Conservation (phyloP, 164 flowering plant species). For the Piper betle region DNA sequence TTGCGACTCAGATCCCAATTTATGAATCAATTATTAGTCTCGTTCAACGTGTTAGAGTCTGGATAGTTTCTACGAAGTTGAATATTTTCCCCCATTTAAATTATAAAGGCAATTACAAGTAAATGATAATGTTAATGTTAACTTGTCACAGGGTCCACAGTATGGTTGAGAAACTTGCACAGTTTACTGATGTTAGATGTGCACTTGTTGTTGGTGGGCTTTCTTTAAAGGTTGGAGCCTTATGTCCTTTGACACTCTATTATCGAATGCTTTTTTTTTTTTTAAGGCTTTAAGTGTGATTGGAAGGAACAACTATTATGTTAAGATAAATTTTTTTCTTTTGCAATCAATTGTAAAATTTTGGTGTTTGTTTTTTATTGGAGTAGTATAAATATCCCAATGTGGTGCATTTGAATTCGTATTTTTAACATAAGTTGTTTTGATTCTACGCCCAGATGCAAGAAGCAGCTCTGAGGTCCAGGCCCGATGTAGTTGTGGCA, state of each 20-base stretch:
- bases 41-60: too few species aligned
- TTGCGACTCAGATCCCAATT: neutral
- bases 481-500: constrained; percentile 97
- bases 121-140: too few species aligned
- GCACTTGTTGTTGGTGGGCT: constrained; percentile 90
- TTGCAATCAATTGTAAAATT: neutral
- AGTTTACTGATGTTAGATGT: constrained; percentile 83
- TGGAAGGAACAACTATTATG: neutral
- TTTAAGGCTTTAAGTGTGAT: neutral
- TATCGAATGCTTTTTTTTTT: neutral
- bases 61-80: neutral
- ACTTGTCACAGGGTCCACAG: constrained; percentile 67
- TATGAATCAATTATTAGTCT: neutral
- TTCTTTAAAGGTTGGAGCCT: constrained; percentile 49
- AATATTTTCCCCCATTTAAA: too few species aligned
- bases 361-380: neutral
- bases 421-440: constrained; percentile 3
- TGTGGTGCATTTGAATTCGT: neutral
- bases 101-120: too few species aligned
- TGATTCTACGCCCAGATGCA: constrained; percentile 38
- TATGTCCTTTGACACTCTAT: neutral
- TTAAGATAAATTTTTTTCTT: too few species aligned
- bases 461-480: constrained; percentile 73
- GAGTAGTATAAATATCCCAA: neutral
- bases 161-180: constrained; percentile 83